A percentile compares a stretch with the other conserved stretches of the same genome.
Evolutionary conservation across 2,329 filamentous ascomycete genomes (phyloP).

Genomic region (Penicillium sp.): DNA sequence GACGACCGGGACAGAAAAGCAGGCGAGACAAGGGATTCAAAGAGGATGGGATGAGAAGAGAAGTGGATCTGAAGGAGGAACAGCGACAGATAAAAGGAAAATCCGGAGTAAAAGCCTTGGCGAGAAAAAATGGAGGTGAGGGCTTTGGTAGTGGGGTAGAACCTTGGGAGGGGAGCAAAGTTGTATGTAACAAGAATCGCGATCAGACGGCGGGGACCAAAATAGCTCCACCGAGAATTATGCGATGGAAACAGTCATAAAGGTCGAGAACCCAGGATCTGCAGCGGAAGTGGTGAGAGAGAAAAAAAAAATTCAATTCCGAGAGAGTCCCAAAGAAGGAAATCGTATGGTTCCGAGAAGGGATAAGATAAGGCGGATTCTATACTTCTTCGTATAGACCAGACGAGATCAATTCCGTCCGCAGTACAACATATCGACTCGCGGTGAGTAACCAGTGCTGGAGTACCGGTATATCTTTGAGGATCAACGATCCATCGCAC

Average conservation of each 20-base stretch:
- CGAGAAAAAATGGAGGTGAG: conserved; percentile 20
- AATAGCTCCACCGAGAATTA: conserved; percentile 17
- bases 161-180: conserved; percentile 20
- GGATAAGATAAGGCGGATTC: no score
- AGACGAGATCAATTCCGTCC: no score
- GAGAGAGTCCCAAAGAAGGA: no score
- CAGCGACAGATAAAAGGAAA: conserved; percentile 19
- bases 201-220: conserved; percentile 17
- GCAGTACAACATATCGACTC: not conserved
- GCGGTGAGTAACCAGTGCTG: not conserved
- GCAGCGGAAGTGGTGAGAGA: not conserved
- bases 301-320: no score
- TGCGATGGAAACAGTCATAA: conserved; percentile 21
- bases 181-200: conserved; percentile 24
- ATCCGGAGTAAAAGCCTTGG: conserved; percentile 23
- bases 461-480: not conserved
- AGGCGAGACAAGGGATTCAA: conserved; percentile 8
- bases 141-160: conserved; percentile 22
- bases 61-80: conserved; percentile 12
- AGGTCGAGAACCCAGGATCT: not conserved
- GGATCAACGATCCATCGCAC: not conserved
- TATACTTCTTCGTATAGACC: no score
- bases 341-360: no score
- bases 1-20: conserved; percentile 6
- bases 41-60: conserved; percentile 7